Evolutionary conservation across 106 monocot genomes (phyloP).

Genomic region (Phalaenopsis aphrodite): DNA sequence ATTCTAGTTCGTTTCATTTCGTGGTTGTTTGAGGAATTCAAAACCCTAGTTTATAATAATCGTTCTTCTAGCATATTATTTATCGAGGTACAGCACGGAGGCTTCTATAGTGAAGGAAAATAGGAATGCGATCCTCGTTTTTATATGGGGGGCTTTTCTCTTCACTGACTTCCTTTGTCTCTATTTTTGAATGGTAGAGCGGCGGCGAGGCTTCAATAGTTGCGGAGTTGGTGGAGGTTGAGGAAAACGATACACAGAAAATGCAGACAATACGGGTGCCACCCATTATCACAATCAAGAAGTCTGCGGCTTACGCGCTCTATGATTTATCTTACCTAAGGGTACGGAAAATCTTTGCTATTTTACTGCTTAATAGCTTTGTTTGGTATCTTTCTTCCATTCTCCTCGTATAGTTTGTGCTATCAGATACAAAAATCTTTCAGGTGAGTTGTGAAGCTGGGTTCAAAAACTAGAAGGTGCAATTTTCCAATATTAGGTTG

Average conservation of each 20-base stretch:
- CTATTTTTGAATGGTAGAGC: slow-evolving; percentile 33
- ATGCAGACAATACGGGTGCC: slow-evolving; percentile 69
- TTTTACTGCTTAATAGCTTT: neutral
- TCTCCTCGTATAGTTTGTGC: neutral
- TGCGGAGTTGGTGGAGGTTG: slow-evolving; percentile 70
- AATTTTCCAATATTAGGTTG: neutral
- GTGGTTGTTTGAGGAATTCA: neutral
- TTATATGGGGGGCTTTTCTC: neutral
- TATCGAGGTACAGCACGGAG: neutral
- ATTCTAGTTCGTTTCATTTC: neutral
- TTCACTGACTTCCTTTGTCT: neutral
- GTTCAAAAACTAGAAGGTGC: neutral
- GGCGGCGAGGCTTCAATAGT: slow-evolving; percentile 85
- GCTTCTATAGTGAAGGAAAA: neutral
- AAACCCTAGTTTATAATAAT: neutral
- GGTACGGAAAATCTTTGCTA: slow-evolving; percentile 22
- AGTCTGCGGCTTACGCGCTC: slow-evolving; percentile 80
- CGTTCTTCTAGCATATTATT: neutral
- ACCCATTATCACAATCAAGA: slow-evolving; percentile 77
- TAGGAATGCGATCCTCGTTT: neutral
- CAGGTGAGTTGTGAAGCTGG: neutral
- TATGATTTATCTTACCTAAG: slow-evolving; percentile 75
- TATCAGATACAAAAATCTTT: neutral
- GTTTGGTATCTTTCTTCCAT: neutral
- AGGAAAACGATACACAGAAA: slow-evolving; percentile 60